Conservation (phyloP, 257 asterid genomes). For the Solanum medicagineum region DNA sequence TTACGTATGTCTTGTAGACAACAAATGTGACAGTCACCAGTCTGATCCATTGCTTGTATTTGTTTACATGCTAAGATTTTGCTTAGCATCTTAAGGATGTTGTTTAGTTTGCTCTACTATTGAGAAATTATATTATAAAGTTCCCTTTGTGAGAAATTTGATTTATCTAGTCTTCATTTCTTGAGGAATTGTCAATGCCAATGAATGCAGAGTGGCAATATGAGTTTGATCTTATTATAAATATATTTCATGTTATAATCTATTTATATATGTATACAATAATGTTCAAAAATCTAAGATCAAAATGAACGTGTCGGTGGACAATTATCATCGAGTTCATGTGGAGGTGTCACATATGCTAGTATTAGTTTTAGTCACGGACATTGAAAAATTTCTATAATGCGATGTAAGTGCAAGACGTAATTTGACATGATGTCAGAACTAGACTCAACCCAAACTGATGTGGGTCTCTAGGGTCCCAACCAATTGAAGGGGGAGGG, state of each 20-base stretch:
- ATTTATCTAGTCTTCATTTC: too few relatives aligned
- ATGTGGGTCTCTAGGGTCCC: neutral
- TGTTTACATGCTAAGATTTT: neutral
- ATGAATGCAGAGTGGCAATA: neutral
- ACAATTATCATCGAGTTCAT: neutral
- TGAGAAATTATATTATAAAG: neutral
- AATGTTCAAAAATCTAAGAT: neutral
- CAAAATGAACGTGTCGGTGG: neutral
- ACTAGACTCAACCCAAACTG: fast-evolving
- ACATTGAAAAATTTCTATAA: neutral
- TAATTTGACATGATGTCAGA: neutral
- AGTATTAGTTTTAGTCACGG: neutral
- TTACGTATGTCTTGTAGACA: neutral
- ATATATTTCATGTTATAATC: neutral
- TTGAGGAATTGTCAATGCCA: neutral
- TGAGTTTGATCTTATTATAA: neutral
- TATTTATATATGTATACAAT: neutral
- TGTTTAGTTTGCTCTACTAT: neutral
- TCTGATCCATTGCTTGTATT: neutral
- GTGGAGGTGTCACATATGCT: neutral
- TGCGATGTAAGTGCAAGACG: neutral
- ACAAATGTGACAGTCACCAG: neutral
- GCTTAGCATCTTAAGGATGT: neutral
- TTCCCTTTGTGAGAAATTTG: neutral
- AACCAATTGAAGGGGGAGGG: neutral